Base-by-base conservation (phyloP, 1,284 basidiomycete species). In the Cryptococcus maquisensis region DNA sequence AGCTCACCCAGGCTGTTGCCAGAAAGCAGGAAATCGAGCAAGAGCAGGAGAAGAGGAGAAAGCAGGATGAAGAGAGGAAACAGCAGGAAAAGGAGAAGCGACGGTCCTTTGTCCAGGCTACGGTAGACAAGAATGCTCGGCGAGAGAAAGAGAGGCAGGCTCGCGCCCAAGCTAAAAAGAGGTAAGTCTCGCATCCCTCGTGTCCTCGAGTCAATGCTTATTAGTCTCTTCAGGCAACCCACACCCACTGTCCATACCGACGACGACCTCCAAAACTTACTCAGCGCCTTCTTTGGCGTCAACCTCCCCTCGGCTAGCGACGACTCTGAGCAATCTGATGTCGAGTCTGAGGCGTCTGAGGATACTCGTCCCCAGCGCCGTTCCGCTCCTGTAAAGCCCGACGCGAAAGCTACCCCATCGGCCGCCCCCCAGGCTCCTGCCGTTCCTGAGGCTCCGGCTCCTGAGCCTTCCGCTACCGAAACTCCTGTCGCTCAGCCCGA, bases 121-220 rank as follows among this genome's bases (percentile, higher is more conserved):
- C 83, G 56, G n/a, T n/a, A n/a, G 91, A 89, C 77, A 83, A 80
- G 52, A 92, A 89, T 76, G 76, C 80, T 8, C 87, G 87, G 5
- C 15, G 83, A 84, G 59, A 81, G 90, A 40, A 94, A 97, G 77
- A 82, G 85, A 62, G 20, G 8, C n/a, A 15, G 36, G 28, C 28
- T 32, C 49, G 13, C 47, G 52, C 42, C 48, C 51, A 28, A 49
- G 52, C 16, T 52, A 45, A 49, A 52, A 53, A 53, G 52, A 49
- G 52, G 57, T 55, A 12, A 37, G 21, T 24, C 18, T 26, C 10
- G 4, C 53, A 47, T 15, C 42, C 9, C 3, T 21, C 24, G 20
- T 9, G 3, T 10, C 2, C 2, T 2, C 28, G 28, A 32, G 10
- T 7, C 5, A 32, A 1, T 10, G 1, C 28, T 32, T 6, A 32